phyloP scores from a whole-genome alignment of 148 eudicot genomes.

The Fagopyrum tataricum region DNA sequence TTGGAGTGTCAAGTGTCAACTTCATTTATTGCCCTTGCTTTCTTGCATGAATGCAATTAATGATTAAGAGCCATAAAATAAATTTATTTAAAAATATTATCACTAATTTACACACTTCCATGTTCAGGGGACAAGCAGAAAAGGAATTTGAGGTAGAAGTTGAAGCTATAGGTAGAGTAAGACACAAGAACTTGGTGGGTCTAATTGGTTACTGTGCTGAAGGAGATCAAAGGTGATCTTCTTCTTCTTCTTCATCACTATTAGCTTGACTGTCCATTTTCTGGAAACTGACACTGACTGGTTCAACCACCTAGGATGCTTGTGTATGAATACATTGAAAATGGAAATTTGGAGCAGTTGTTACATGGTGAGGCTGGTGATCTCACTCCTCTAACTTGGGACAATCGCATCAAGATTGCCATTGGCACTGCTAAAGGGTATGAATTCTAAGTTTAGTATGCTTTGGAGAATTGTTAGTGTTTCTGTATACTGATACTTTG shows the following conservation, averaged over 20 bases:
- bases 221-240: conserved; percentile 64
- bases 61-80: conserved; percentile 12
- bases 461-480: not conserved
- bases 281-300: not conserved
- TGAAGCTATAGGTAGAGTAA: conserved; percentile 94
- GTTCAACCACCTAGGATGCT: conserved; percentile 51
- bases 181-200: conserved; percentile 91
- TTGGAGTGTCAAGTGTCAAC: conserved; percentile 23
- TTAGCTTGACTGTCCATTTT: not conserved
- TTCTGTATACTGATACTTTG: not conserved
- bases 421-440: conserved; percentile 96
- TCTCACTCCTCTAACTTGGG: conserved; percentile 84
- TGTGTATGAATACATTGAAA: conserved; percentile 79
- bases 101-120: not conserved
- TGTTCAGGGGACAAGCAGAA: conserved; percentile 89
- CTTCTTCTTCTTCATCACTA: not conserved
- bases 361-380: conserved; percentile 79
- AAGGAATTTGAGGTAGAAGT: conserved; percentile 97
- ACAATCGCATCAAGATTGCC: conserved; percentile 71
- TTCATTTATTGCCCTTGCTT: conserved; percentile 21
- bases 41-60: conserved; percentile 4
- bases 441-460: conserved; percentile 5
- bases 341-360: conserved; percentile 95
- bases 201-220: conserved; percentile 87
- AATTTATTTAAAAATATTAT: not conserved